phyloP scores from a whole-genome alignment of 2,329 filamentous ascomycete species.

The Talaromyces sp. region DNA sequence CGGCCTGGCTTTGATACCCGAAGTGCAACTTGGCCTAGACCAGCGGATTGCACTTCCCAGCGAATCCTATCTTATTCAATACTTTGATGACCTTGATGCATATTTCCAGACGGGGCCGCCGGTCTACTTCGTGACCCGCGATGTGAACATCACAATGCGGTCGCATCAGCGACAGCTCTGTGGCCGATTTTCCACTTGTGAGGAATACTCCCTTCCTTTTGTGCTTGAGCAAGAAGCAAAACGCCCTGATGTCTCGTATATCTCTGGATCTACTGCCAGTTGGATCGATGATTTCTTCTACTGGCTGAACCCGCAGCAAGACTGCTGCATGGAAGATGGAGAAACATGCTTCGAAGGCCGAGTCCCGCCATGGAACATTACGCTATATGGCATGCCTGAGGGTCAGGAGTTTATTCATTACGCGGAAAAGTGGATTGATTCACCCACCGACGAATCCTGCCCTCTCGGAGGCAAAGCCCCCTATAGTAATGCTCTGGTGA shows the following conservation, averaged over 20 bases:
- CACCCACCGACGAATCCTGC: conserved; percentile 77
- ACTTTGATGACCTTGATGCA: conserved; percentile 91
- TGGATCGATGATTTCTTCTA: conserved; percentile 97
- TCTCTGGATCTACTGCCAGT: conserved; percentile 80
- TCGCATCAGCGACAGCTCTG: conserved; percentile 79
- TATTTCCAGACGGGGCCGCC: conserved; percentile 90
- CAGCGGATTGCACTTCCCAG: conserved; percentile 91
- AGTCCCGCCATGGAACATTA: conserved; percentile 80
- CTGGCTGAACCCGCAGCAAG: conserved; percentile 86
- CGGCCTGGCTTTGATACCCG: conserved; percentile 76
- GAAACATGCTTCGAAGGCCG: conserved; percentile 74
- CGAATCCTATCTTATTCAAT: conserved; percentile 89
- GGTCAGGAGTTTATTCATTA: conserved; percentile 87
- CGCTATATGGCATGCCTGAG: conserved; percentile 85
- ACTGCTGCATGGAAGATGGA: conserved; percentile 67
- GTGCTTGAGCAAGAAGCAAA: conserved; percentile 93
- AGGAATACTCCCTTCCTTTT: conserved; percentile 77
- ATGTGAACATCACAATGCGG: conserved; percentile 72
- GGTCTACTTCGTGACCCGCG: conserved; percentile 88
- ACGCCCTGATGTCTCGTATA: conserved; percentile 78
- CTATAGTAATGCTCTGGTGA: conserved; percentile 77
- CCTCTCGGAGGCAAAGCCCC: conserved; percentile 83
- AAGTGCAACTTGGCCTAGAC: conserved; percentile 81
- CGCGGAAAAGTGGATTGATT: conserved; percentile 71
- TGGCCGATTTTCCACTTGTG: conserved; percentile 83